A percentile compares a stretch with the other conserved stretches of the same genome.
phyloP scores from a whole-genome alignment of 352 stramenopile species.

The Plasmopara muralis region DNA sequence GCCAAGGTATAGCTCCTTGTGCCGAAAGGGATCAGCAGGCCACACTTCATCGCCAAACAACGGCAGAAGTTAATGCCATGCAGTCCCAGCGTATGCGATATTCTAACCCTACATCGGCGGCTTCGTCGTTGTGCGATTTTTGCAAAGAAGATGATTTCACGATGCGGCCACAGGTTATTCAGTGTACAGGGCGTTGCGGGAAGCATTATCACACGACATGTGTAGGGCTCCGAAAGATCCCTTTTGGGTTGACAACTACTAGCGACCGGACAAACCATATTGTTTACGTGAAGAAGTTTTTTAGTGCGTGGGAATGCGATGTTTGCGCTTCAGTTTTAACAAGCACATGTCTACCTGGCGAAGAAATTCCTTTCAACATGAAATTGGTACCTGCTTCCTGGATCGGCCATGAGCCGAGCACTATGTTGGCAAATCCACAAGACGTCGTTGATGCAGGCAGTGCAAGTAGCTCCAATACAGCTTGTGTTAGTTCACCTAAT shows the following conservation, averaged over 20 bases:
- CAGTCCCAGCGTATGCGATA: constrained; percentile 58
- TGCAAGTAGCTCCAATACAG: neutral
- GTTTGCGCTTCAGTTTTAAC: constrained; percentile 25
- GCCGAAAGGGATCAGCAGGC: constrained; percentile 13
- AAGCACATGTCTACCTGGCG: neutral
- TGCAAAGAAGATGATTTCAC: constrained; percentile 83
- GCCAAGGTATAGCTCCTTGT: constrained; percentile 13
- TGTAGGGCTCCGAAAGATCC: constrained; percentile 69
- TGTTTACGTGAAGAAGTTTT: constrained; percentile 82
- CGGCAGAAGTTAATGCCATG: constrained; percentile 64
- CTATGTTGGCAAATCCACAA: constrained; percentile 19
- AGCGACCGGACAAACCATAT: constrained; percentile 75
- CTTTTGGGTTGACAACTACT: constrained; percentile 75
- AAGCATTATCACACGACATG: constrained; percentile 71
- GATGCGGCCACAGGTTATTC: constrained; percentile 68
- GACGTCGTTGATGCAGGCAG: constrained; percentile 14
- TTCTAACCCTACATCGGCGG: constrained; percentile 25
- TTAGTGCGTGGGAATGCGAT: constrained; percentile 69
- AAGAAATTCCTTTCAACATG: constrained; percentile 36
- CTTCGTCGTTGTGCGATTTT: constrained; percentile 34
- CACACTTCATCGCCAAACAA: constrained; percentile 41
- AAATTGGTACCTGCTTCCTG: constrained; percentile 39
- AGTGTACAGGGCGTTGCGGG: constrained; percentile 40
- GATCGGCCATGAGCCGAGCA: constrained; percentile 19
- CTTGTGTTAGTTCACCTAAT: constrained; percentile 3